These are phyloP conservation scores for Linderniella brevidens DNA, from an alignment of 257 asterid species.

Conservation along the genomic window DNA sequence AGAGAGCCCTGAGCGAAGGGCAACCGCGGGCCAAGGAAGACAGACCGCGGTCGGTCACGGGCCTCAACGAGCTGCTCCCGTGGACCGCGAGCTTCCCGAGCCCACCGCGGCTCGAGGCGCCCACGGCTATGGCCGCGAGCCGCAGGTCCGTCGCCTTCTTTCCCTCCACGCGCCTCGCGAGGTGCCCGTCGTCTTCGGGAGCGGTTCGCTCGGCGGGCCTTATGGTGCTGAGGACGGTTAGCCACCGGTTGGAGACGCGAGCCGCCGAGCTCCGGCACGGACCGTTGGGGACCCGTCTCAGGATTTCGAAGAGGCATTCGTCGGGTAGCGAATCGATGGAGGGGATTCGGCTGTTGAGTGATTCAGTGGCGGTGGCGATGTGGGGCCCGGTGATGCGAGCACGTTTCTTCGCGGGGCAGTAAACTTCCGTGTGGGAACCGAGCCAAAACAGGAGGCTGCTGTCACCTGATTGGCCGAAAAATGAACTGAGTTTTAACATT, in stretches of 20 bases:
- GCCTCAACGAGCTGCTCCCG: slow-evolving; percentile 32
- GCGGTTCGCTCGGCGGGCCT: slow-evolving; percentile 16
- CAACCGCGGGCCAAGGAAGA: slow-evolving; percentile 57
- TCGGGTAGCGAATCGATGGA: slow-evolving; percentile 70
- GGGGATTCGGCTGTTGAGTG: slow-evolving; percentile 23
- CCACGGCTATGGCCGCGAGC: slow-evolving; percentile 75
- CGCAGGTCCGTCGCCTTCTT: slow-evolving; percentile 73
- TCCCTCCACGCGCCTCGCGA: slow-evolving; percentile 69
- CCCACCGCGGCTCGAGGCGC: slow-evolving; percentile 61
- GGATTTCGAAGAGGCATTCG: slow-evolving; percentile 82
- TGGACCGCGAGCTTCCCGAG: slow-evolving; percentile 71
- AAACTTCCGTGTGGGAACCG: slow-evolving; percentile 42
- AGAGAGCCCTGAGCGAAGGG: slow-evolving; percentile 47
- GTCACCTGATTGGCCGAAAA: slow-evolving; percentile 38
- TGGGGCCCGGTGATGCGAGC: slow-evolving; percentile 42
- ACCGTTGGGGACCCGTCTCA: slow-evolving; percentile 41
- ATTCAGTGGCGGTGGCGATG: slow-evolving; percentile 9
- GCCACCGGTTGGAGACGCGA: slow-evolving; percentile 88
- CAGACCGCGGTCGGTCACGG: slow-evolving; percentile 48
- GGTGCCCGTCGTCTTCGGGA: slow-evolving; percentile 26
- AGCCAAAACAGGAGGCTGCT: slow-evolving; percentile 46
- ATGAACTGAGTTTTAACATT: background rate
- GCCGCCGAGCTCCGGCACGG: slow-evolving; percentile 59
- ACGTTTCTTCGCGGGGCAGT: slow-evolving; percentile 63
- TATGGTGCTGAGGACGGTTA: slow-evolving; percentile 37